phyloP scores from a whole-genome alignment of 345 rosid genomes.

The Bruguiera parviflora region DNA sequence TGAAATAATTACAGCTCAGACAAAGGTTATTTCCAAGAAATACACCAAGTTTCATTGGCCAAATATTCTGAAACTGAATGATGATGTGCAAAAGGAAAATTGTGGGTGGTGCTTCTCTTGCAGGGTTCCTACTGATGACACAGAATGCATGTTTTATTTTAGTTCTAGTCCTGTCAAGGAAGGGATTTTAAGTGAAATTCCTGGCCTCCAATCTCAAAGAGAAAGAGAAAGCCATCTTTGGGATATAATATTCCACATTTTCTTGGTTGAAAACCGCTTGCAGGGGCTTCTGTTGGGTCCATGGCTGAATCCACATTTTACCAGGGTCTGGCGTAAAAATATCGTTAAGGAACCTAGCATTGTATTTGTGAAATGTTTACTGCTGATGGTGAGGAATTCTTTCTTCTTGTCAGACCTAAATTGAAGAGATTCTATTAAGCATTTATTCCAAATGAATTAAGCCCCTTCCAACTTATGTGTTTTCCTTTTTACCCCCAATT shows the following conservation, averaged over 20 bases:
- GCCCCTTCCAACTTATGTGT: neutral
- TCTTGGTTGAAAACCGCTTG: constrained; percentile 67
- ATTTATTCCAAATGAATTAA: neutral
- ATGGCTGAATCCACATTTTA: constrained; percentile 71
- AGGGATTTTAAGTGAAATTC: constrained; percentile 41
- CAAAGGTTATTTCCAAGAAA: constrained; percentile 71
- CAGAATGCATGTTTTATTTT: constrained; percentile 68
- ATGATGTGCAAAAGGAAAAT: constrained; percentile 56
- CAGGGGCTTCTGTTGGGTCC: constrained; percentile 87
- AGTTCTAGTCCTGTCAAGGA: constrained; percentile 42
- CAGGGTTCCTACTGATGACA: constrained; percentile 46
- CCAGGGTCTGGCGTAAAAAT: constrained; percentile 59
- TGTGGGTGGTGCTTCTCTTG: constrained; percentile 98
- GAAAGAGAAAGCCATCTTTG: constrained; percentile 49
- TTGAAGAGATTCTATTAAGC: neutral
- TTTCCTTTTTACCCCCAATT: neutral
- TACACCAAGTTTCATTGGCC: constrained; percentile 60
- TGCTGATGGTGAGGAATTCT: constrained; percentile 55
- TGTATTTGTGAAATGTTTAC: constrained; percentile 47
- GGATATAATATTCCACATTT: constrained; percentile 49
- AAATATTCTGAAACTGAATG: constrained; percentile 34
- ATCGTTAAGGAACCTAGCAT: constrained; percentile 52
- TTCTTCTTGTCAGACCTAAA: neutral
- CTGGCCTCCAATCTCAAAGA: constrained; percentile 32
- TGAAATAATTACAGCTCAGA: constrained; percentile 61